These are phyloP conservation scores for Wickerhamiella siamensis DNA, from an alignment of 805 yeast species.

Conservation along the genomic window DNA sequence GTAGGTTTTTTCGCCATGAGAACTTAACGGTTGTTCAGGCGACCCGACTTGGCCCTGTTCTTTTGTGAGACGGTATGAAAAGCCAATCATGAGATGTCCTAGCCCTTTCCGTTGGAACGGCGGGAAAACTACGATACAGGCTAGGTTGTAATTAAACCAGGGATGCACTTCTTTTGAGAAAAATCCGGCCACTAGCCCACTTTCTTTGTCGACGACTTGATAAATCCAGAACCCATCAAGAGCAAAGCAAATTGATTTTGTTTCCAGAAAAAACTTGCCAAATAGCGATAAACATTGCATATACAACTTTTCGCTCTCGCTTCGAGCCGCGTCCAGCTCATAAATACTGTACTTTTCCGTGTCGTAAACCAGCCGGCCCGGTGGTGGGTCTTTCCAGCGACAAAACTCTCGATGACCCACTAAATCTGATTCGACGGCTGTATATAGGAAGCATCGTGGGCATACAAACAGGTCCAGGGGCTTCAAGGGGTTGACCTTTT, in stretches of 20 bases:
- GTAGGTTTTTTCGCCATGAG: constrained; percentile 64
- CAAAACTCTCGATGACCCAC: constrained; percentile 32
- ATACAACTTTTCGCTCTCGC: constrained; percentile 35
- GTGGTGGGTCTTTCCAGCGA: constrained; percentile 23
- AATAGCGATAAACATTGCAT: constrained; percentile 75
- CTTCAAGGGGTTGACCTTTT: constrained; percentile 36
- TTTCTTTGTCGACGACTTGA: constrained; percentile 27
- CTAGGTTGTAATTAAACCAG: constrained; percentile 66
- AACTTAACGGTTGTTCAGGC: constrained; percentile 83
- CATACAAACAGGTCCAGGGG: constrained; percentile 44
- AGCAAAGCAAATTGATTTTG: constrained; percentile 73
- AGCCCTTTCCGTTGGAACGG: constrained; percentile 71
- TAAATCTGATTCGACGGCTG: constrained; percentile 34
- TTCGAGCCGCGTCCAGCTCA: constrained; percentile 48
- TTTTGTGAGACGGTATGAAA: constrained; percentile 62
- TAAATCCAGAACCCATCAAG: constrained; percentile 72
- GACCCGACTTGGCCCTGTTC: constrained; percentile 57
- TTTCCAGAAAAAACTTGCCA: constrained; percentile 78
- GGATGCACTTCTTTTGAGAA: constrained; percentile 73
- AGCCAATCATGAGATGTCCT: constrained; percentile 70
- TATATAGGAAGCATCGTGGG: constrained; percentile 71
- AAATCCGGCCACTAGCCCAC: constrained; percentile 60
- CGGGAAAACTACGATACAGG: constrained; percentile 84
- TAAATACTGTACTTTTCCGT: constrained; percentile 44
- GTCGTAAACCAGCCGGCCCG: constrained; percentile 59